These are phyloP conservation scores for Leersia perrieri DNA, from an alignment of 176 grass and related monocot genomes.

Conservation along the genomic window DNA sequence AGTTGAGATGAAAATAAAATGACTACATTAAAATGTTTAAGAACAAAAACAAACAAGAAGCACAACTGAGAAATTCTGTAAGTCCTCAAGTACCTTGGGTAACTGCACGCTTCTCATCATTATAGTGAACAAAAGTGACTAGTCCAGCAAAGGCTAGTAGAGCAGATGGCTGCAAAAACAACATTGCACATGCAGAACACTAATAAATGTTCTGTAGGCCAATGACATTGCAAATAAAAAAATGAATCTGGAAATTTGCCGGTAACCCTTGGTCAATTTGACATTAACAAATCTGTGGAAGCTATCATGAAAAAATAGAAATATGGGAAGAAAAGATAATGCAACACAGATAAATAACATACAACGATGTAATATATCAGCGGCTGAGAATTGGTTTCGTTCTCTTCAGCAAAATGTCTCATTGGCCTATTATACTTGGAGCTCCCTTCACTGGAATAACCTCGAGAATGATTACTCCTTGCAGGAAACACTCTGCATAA, in stretches of 20 bases:
- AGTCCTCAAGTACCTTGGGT: conserved; percentile 68
- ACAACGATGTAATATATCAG: conserved; percentile 65
- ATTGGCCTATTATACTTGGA: conserved; percentile 45
- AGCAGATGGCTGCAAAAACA: conserved; percentile 68
- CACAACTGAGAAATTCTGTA: conserved; percentile 20
- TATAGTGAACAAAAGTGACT: conserved; percentile 72
- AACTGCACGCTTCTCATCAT: conserved; percentile 87
- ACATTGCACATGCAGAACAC: background rate
- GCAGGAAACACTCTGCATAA: conserved; percentile 25
- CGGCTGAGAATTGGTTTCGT: conserved; percentile 35
- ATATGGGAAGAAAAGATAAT: conserved; percentile 18
- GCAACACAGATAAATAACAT: conserved; percentile 36
- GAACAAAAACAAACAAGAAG: conserved; percentile 24
- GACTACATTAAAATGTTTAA: conserved; percentile 16
- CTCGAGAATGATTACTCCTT: conserved; percentile 17
- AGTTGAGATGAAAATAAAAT: conserved; percentile 2
- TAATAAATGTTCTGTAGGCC: background rate
- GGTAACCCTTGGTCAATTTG: conserved; percentile 7
- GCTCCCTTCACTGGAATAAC: conserved; percentile 52
- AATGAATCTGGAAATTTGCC: background rate
- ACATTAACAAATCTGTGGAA: background rate
- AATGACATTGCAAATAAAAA: conserved; percentile 1
- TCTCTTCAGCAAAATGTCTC: conserved; percentile 61
- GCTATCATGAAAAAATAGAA: background rate
- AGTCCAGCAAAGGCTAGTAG: conserved; percentile 63